A percentile compares a stretch with the other conserved stretches of the same genome.
phyloP scores from a whole-genome alignment of 176 grass and related monocot genomes.

The Oryza glumipatula region DNA sequence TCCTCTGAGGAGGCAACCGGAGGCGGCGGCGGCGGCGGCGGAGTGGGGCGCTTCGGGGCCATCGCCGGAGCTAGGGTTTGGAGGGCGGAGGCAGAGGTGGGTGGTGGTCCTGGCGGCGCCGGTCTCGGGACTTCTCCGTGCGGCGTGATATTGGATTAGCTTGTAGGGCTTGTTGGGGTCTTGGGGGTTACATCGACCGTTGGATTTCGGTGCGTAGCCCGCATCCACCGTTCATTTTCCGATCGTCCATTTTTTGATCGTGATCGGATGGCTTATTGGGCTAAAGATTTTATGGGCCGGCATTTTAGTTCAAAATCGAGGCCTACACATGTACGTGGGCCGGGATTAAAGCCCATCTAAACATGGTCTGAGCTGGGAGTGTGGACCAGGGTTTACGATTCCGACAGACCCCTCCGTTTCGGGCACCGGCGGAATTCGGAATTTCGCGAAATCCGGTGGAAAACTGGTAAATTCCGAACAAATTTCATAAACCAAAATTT shows the following conservation, averaged over 20 bases:
- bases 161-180: neutral
- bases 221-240: neutral
- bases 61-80: conserved; percentile 43
- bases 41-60: conserved; percentile 49
- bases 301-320: no score
- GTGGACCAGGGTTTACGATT: neutral
- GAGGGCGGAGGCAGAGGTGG: neutral
- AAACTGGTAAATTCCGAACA: no score
- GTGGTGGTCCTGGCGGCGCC: neutral
- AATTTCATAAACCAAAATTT: no score
- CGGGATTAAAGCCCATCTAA: neutral
- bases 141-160: neutral
- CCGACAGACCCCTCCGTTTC: no score
- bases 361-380: neutral
- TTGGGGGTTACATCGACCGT: neutral
- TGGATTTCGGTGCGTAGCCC: neutral
- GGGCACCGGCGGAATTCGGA: no score
- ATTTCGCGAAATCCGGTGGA: no score
- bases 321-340: neutral
- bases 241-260: no score
- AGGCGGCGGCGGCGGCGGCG: neutral
- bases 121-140: neutral
- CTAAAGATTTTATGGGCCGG: no score
- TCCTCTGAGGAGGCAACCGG: conserved; percentile 38
- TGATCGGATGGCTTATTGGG: no score